Evolutionary conservation across 2,329 filamentous ascomycete species (phyloP), one percentile per base, ranked within the genome.

Genomic region (Arthroderma sp.): DNA sequence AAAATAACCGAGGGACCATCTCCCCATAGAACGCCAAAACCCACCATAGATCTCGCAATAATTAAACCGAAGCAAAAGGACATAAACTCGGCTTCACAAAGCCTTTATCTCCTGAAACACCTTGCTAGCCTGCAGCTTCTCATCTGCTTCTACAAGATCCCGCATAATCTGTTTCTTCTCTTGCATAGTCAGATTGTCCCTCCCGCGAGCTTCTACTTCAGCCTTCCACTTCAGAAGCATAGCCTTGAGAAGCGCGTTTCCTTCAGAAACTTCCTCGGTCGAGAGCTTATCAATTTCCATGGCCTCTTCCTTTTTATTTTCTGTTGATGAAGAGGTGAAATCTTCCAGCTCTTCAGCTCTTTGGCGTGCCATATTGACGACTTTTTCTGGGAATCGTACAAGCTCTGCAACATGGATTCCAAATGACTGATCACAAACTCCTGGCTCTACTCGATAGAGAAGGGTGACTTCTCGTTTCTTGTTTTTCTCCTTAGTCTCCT

Each of bases 291-390:
- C 62, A 22, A 64, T 50, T 4, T 56, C 53, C 38, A 55, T 53
- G 1, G 54, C 42, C 15, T 55, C 40, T n/a, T 55, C 67, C 37
- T 74, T 63, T 5, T 71, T 69, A 5, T 71, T 55, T 1, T 65
- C 55, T 0, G 55, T 43, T 39, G 55, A 51, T 1, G 59, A 57
- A 7, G 63, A 57, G 0, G 63, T 64, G 43, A 98, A 98, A 61
- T 98, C 91, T 62, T 98, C 91, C 32, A 98, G 73, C 71, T 98
- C 93, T 62, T 96, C 91, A 0, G 91, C 91, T 69, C 98, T 98
- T 55, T 91, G 78, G 68, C 94, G 94, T n/a, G 91, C 91, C 93
- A 98, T 98, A 51, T 87, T 86, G 49, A 98, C 84, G 10, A 98
- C 93, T 68, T 98, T 98, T 55, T 86, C 81, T 0, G 91, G 91